Conservation (phyloP, 176 grass and related monocot genomes). For the Avena sativa region DNA sequence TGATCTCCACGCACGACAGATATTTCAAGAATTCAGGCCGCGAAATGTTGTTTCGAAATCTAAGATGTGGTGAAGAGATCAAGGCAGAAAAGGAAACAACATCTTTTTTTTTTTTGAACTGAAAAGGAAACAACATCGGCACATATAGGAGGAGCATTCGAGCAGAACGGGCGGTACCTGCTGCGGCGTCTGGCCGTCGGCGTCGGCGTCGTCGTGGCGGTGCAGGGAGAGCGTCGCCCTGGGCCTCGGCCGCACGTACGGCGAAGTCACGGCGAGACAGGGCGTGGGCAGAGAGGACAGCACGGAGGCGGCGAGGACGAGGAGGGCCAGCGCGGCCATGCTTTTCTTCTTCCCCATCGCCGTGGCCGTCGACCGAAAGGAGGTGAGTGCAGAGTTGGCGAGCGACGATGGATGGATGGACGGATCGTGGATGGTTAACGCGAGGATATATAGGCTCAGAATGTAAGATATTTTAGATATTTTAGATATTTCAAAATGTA, state of each 20-base stretch:
- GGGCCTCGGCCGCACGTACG: conserved; percentile 56
- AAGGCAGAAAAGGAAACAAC: not conserved
- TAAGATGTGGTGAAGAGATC: not conserved
- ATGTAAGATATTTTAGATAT: too few species aligned
- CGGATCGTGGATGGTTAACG: not conserved
- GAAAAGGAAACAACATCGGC: not conserved
- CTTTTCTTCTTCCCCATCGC: not conserved
- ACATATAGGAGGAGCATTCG: not conserved
- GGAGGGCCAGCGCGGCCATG: not conserved
- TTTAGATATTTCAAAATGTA: too few species aligned
- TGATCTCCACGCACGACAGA: too few species aligned
- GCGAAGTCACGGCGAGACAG: conserved; percentile 42
- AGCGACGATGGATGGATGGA: not conserved
- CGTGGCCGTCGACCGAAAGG: not conserved
- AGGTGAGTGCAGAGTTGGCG: not conserved
- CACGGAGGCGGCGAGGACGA: not conserved
- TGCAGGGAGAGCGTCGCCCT: conserved; percentile 44
- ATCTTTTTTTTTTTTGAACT: too few species aligned
- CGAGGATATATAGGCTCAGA: not conserved
- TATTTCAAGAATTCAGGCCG: not conserved
- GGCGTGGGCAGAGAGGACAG: not conserved
- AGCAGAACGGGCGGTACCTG: conserved; percentile 34
- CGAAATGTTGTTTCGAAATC: not conserved
- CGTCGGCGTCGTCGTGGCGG: conserved; percentile 38
- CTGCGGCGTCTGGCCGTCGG: conserved; percentile 62